Evolutionary conservation across 371 early-diverging fungal genomes (phyloP), one percentile per base, ranked within the genome.

Genomic region (Parasitella parasitica): DNA sequence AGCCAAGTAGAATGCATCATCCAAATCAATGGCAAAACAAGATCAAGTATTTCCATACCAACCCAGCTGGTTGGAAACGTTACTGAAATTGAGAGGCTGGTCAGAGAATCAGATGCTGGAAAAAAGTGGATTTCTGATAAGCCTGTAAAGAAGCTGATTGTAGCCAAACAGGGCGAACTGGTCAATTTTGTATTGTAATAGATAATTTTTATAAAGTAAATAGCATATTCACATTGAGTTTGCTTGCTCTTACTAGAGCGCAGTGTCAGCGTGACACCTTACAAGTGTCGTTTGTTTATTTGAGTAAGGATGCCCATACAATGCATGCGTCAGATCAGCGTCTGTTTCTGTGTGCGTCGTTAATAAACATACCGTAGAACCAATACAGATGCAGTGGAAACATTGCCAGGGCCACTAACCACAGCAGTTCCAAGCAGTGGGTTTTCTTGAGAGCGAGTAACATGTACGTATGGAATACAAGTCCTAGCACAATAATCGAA

Each of bases 21-120:
- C 38, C 89, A 90, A 66, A 84, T 84, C 30, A 92, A 95, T 67
- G 94, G 95, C 63, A 94, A 93, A 67, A 84, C 85, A 5, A 80
- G 91, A 46, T 86, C 91, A 32, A 86, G 73, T 36, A 57, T 93
- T 9, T 77, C 80, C n/a, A 63, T 91, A 9, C 86, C 88, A 7
- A 68, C 76, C 6, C 71, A 65, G 1, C 28, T 74, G 6, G 63
- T 72, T 12, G 64, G 70, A 11, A 63, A 80, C 43, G 41, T 69
- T 0, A 41, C 38, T 4, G 69, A 61, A 24, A 70, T 93, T 27
- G 78, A 87, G 48, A 59, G 38, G 43, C 57, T 73, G 0, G 89
- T 86, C 4, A 68, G 72, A 35, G 75, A 71, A 13, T 69, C 81
- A 32, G 69, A 80, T 13, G 73, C 82, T 41, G 84, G 87, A 30